Evolutionary conservation across 208 protist genomes (phyloP).

Genomic region (Leishmania tropica): DNA sequence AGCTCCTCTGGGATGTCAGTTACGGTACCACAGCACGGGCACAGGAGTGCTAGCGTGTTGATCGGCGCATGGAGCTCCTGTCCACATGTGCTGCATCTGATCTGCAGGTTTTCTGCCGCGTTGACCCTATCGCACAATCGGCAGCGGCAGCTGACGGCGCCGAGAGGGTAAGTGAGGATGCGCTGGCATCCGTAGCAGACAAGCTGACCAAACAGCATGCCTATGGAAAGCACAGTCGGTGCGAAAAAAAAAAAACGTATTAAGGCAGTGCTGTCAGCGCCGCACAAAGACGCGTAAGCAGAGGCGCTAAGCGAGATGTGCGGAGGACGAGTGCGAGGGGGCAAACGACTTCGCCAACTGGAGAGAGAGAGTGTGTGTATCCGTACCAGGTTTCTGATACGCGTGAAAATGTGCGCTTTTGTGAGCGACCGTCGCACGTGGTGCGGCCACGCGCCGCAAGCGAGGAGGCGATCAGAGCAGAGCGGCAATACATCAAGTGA

Average conservation of each 20-base stretch:
- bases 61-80: constrained; percentile 62
- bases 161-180: constrained; percentile 77
- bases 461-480: background rate
- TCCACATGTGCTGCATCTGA: constrained; percentile 50
- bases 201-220: constrained; percentile 64
- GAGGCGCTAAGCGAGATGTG: background rate
- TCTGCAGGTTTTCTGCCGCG: constrained; percentile 52
- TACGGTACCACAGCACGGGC: constrained; percentile 74
- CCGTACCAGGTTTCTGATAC: background rate
- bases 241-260: background rate
- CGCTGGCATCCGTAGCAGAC: constrained; percentile 70
- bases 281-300: background rate
- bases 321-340: background rate
- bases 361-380: background rate
- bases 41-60: constrained; percentile 73
- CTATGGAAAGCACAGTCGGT: too few species aligned
- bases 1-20: constrained; percentile 75
- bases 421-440: background rate
- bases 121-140: constrained; percentile 74
- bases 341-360: constrained; percentile 12
- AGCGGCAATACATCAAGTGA: background rate
- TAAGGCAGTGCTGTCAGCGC: background rate
- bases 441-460: background rate
- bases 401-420: background rate
- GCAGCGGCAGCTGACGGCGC: constrained; percentile 73